A percentile compares a stretch with the other conserved stretches of the same genome.
Evolutionary conservation across 352 stramenopile species (phyloP).

Genomic region (Thraustochytrium sp.): DNA sequence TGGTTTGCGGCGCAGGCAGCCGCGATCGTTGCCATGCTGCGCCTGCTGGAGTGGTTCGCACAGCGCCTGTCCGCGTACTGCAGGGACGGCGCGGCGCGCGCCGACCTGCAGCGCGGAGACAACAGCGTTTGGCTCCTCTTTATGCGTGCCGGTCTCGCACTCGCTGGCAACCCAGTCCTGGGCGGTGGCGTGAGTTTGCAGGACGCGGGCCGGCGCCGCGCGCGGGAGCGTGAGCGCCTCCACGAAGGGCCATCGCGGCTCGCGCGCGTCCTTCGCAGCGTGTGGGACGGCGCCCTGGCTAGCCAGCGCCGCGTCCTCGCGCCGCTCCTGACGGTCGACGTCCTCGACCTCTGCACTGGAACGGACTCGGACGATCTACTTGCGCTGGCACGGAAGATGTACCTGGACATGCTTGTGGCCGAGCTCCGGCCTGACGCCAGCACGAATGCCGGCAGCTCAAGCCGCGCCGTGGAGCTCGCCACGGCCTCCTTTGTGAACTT

Average conservation of each 20-base stretch:
- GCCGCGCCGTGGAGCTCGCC: slow-evolving; percentile 4
- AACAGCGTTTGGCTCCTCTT: neutral
- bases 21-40: neutral
- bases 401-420: neutral
- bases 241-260: neutral
- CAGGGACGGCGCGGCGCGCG: neutral
- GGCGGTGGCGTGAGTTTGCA: neutral
- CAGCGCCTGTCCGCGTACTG: neutral
- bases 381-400: neutral
- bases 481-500: neutral
- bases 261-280: neutral
- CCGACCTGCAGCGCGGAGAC: neutral
- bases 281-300: neutral
- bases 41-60: neutral
- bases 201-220: neutral
- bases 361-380: neutral
- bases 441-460: too few relatives aligned
- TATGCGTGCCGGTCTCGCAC: neutral
- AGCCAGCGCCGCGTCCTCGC: neutral
- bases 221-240: neutral
- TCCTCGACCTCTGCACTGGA: neutral
- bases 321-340: neutral
- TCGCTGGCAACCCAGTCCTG: neutral
- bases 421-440: neutral
- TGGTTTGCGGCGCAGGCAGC: neutral